phyloP scores from a whole-genome alignment of 2,329 filamentous ascomycete species.

The Thermothelomyces thermophilus region DNA sequence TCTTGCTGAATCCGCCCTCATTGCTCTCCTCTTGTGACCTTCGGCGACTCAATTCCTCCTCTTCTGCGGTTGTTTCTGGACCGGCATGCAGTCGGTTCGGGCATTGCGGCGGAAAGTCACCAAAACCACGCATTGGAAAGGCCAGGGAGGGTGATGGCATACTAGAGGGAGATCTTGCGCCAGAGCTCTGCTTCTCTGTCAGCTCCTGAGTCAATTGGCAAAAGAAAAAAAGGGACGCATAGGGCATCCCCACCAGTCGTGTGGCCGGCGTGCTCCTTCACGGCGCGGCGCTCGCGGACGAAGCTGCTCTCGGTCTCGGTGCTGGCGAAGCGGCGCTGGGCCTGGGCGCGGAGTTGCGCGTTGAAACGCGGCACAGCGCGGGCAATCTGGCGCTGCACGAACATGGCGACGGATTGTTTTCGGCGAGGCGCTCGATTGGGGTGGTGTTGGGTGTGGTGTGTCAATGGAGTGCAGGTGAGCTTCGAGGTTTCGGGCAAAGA shows the following conservation, averaged over 20 bases:
- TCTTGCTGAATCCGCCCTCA: not conserved
- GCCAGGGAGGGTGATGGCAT: conserved; percentile 38
- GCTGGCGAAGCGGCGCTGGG: conserved; percentile 68
- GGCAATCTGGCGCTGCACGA: conserved; percentile 15
- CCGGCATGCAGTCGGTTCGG: not conserved
- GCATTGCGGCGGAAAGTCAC: not conserved
- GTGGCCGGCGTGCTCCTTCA: conserved; percentile 81
- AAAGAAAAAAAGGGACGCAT: not conserved
- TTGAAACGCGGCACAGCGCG: conserved; percentile 44
- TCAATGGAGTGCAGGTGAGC: conserved; percentile 9
- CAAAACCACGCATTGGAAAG: conserved; percentile 20
- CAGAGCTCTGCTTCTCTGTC: conserved; percentile 64
- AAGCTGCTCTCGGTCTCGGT: conserved; percentile 75
- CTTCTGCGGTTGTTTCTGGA: not conserved
- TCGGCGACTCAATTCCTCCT: not conserved
- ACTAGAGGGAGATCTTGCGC: conserved; percentile 96
- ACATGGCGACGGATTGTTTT: conserved; percentile 12
- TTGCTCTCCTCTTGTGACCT: not conserved
- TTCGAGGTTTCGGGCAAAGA: conserved; percentile 10
- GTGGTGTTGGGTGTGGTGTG: conserved; percentile 5
- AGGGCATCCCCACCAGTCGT: conserved; percentile 62
- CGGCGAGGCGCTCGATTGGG: conserved; percentile 8
- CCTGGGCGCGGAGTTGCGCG: conserved; percentile 51
- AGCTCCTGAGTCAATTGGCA: conserved; percentile 23
- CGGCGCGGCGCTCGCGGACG: conserved; percentile 81